These are phyloP conservation scores for Coemansia sp. DNA, from an alignment of 192 early-diverging fungal genomes.

Conservation along the genomic window DNA sequence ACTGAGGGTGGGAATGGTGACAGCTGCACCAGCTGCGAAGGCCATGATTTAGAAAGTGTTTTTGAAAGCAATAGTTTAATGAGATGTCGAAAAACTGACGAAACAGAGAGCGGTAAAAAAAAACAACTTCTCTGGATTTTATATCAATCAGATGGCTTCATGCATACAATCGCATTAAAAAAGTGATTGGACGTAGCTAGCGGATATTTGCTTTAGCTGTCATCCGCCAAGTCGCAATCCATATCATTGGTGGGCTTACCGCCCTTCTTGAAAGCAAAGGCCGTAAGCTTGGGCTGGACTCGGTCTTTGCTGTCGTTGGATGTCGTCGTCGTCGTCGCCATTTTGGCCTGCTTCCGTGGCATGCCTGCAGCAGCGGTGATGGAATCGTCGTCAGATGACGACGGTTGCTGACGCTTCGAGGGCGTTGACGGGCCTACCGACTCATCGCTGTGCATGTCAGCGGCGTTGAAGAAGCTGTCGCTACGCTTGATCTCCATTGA, in stretches of 20 bases:
- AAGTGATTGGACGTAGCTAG: not conserved
- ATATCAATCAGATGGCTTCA: not conserved
- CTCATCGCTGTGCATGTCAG: conserved; percentile 16
- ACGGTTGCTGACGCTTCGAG: conserved; percentile 19
- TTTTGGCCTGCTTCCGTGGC: conserved; percentile 32
- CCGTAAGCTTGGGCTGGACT: conserved; percentile 15
- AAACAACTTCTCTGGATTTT: not conserved
- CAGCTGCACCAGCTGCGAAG: conserved; percentile 52
- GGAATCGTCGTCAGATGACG: not conserved
- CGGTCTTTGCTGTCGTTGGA: not conserved
- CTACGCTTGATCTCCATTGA: conserved; percentile 48
- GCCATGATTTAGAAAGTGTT: conserved; percentile 24
- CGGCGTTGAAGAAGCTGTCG: conserved; percentile 48
- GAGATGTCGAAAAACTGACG: not conserved
- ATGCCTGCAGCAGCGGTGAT: not conserved
- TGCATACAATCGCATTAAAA: not conserved
- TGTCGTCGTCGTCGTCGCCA: not conserved
- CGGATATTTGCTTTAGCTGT: not conserved
- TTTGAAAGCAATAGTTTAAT: not conserved
- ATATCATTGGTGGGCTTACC: not conserved
- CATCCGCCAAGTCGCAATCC: not conserved
- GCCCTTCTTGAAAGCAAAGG: conserved; percentile 26
- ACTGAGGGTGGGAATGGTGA: conserved; percentile 39
- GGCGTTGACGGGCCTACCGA: conserved; percentile 13
- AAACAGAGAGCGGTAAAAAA: not conserved